phyloP scores from a whole-genome alignment of 139 green algal genomes.

The Closterium sp. region DNA sequence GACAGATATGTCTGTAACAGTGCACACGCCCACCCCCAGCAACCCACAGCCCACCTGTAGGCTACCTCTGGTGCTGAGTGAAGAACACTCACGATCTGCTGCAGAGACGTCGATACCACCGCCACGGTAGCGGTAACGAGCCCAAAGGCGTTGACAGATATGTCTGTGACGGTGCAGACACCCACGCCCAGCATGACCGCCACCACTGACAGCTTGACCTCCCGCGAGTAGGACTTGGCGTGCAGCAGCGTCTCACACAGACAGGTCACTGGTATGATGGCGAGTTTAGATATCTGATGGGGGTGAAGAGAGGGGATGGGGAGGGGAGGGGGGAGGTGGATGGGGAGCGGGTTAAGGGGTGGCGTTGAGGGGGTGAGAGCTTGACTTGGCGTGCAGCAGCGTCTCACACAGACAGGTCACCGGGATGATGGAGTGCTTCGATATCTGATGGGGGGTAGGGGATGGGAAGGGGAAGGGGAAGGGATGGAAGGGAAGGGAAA shows the following conservation, averaged over 20 bases:
- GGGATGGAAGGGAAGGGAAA: too few species aligned
- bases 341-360: too few species aligned
- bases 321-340: too few species aligned
- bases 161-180: slow-evolving; percentile 1
- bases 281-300: slow-evolving; percentile 79
- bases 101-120: slow-evolving; percentile 79
- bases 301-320: not conserved
- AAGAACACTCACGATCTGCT: slow-evolving; percentile 75
- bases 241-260: slow-evolving; percentile 72
- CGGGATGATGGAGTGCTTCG: slow-evolving; percentile 91
- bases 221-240: slow-evolving; percentile 49
- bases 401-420: slow-evolving; percentile 80
- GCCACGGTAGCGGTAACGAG: slow-evolving; percentile 56
- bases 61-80: too few species aligned
- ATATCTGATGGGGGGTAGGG: slow-evolving; percentile 62
- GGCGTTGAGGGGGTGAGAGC: too few species aligned
- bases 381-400: slow-evolving; percentile 62
- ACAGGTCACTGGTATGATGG: slow-evolving; percentile 89
- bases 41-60: not conserved
- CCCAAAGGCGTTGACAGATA: slow-evolving; percentile 47
- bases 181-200: not conserved
- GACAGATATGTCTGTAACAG: slow-evolving; percentile 13
- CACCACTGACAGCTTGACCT: not conserved
- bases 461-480: too few species aligned
- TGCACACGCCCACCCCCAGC: not conserved